A percentile compares a stretch with the other conserved stretches of the same genome.
Evolutionary conservation across 2,329 filamentous ascomycete species (phyloP).

Genomic region (Paramyrothecium sp.): DNA sequence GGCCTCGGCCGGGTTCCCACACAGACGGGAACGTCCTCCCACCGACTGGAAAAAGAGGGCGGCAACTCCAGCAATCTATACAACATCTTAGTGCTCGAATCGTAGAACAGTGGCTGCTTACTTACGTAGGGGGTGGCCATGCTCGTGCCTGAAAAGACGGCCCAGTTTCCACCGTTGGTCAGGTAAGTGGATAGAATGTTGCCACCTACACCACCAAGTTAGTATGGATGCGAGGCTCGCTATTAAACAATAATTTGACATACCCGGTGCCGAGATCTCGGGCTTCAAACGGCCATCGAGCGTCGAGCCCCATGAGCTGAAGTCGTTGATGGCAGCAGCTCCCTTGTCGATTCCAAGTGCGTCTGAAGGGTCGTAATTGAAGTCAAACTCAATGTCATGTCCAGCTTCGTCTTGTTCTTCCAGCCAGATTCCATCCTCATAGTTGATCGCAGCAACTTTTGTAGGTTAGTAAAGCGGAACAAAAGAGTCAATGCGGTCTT

Average conservation of each 20-base stretch:
- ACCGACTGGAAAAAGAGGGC: background rate
- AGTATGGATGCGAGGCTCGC: too few relatives aligned
- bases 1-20: background rate
- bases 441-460: background rate
- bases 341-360: background rate
- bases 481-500: too few relatives aligned
- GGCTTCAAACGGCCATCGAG: background rate
- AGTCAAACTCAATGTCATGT: background rate
- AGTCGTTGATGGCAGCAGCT: background rate
- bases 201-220: background rate
- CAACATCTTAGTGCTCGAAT: too few relatives aligned
- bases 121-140: background rate
- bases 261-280: background rate
- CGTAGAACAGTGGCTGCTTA: too few relatives aligned
- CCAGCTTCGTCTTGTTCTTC: background rate
- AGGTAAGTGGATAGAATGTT: background rate
- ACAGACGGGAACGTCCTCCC: background rate
- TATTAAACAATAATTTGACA: too few relatives aligned
- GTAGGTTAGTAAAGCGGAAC: too few relatives aligned
- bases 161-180: background rate
- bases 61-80: background rate
- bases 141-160: background rate
- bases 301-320: background rate
- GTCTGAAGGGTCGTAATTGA: background rate
- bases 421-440: background rate